phyloP scores from a whole-genome alignment of 164 flowering plant genomes.

The Vitis rupestris region DNA sequence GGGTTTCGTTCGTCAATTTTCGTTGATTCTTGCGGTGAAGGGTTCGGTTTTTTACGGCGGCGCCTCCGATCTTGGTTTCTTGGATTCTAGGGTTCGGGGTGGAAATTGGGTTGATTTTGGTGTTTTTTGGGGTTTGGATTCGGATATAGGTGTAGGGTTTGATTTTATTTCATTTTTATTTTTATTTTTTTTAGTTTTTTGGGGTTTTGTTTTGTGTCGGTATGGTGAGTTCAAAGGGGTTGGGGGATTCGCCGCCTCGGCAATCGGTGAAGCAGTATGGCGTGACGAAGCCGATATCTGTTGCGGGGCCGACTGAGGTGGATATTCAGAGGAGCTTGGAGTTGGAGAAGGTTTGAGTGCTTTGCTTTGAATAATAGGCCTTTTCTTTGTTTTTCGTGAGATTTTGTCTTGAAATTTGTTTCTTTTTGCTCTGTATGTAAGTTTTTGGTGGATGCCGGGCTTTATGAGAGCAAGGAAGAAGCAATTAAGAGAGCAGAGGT shows the following conservation, averaged over 20 bases:
- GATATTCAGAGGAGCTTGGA: conserved; percentile 62
- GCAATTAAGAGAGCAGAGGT: conserved; percentile 65
- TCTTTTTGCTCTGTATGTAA: conserved; percentile 11
- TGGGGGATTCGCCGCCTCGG: conserved; percentile 26
- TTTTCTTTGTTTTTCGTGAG: conserved; percentile 1
- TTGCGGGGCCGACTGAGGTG: conserved; percentile 60
- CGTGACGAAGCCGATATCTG: conserved; percentile 72
- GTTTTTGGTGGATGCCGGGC: conserved; percentile 64
- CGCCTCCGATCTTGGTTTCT: background rate
- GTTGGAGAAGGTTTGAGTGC: conserved; percentile 58
- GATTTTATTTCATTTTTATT: background rate
- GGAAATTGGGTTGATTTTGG: background rate
- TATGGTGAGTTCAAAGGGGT: conserved; percentile 40
- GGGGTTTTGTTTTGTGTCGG: background rate
- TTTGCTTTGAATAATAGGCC: background rate
- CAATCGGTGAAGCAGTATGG: conserved; percentile 48
- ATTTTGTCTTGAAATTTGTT: conserved; percentile 6
- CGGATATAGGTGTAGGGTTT: background rate
- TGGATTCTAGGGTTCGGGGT: background rate
- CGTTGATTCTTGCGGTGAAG: background rate
- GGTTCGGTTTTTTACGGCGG: background rate
- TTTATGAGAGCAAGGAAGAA: conserved; percentile 74
- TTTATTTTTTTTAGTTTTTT: background rate
- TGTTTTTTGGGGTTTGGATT: background rate
- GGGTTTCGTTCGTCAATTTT: background rate